Base-by-base conservation (phyloP, 2,329 filamentous ascomycete species). In the Trichophyton mentagrophytes region DNA sequence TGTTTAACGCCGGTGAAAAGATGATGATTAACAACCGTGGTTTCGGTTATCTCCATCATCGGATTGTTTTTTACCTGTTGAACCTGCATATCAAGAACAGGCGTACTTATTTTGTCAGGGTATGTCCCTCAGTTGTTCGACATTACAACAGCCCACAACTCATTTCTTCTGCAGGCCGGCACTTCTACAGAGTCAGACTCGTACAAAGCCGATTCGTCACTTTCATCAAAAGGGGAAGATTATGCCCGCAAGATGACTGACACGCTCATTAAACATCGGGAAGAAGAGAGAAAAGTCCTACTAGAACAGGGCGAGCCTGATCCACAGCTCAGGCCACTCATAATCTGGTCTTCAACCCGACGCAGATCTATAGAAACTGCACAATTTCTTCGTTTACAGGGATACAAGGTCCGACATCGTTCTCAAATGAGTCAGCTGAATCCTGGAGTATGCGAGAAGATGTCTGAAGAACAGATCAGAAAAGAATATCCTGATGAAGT, bases 391-490 rank as follows among this genome's bases (percentile, higher is more conserved):
- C 84, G 86, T 65, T 82, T 86, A 11, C 82, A 83, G 65, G 91
- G 90, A 1, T 96, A 88, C 76, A 88, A 88, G 67, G 87, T 97
- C 56, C 85, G 89, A 17, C 93, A 97, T 73, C 84, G 93, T 61
- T 92, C 91, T 56, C 92, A 99, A 72, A 90, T 99, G 86, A 95
- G 91, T 70, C 91, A 97, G 75, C 84, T 99, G 69, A 96, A 99
- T 70, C 93, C 93, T 0, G 93, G 93, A 2, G 90, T 96, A 4
- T 96, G 91, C 69, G 93, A 97, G 76, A 93, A 90, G 73, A 86
- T 97, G 78, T 88, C 89, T 5, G 92, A 96, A 73, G 80, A 80
- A 13, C 85, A 84, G 58, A 95, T 99, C 66, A 85, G 89, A 60
- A 78, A 84, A 67, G 79, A 91, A 61, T 96, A 92, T 69, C 89